Base-by-base conservation (phyloP, 2,329 filamentous ascomycete species). In the Cryphonectria japonica region DNA sequence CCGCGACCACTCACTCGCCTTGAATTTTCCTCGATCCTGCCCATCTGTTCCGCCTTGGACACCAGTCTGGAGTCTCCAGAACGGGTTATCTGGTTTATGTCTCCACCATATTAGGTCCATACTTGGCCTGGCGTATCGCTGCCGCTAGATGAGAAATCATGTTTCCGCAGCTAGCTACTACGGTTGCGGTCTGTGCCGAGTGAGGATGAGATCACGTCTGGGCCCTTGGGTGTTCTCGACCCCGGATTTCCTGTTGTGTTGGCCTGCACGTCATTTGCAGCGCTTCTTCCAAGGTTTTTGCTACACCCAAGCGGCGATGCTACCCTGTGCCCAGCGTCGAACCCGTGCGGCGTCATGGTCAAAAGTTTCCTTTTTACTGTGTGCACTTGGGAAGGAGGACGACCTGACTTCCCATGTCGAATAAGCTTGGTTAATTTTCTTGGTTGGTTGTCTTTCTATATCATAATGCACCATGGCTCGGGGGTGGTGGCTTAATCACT, bases 261-360 rank as follows among this genome's bases (percentile, higher is more conserved):
- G 37, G 29, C 19, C 62, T 62, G 61, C 66, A 69, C 67, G 70
- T 71, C 70, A 69, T 69, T 9, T 60, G 19, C 69, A 50, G 59
- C 39, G 69, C 69, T 67, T 60, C 69, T 71, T 69, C 61, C 67
- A 68, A 68, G 69, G 69, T 71, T 69, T 65, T 65, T 66, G 57
- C 54, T 41, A 29, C 52, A 59, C 46, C 43, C 22, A 64, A 32
- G 11, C 61, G 37, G 34, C 57, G 34, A 67, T 22, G 39, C 52
- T 57, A 54, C 43, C 8, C 46, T 52, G 11, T 29, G 26, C 14
- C 54, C 54, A 14, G 32, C 54, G 26, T 57, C 11, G 54, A 26
- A 59, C 54, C 54, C 29, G 54, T 13, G 54, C 26, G 54, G 54
- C 29, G 54, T 32, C 54, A 59, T 32, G 14, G 54, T 6, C 54